Conservation (phyloP, 805 yeast genomes). For the Saccharomycopsis amapae region DNA sequence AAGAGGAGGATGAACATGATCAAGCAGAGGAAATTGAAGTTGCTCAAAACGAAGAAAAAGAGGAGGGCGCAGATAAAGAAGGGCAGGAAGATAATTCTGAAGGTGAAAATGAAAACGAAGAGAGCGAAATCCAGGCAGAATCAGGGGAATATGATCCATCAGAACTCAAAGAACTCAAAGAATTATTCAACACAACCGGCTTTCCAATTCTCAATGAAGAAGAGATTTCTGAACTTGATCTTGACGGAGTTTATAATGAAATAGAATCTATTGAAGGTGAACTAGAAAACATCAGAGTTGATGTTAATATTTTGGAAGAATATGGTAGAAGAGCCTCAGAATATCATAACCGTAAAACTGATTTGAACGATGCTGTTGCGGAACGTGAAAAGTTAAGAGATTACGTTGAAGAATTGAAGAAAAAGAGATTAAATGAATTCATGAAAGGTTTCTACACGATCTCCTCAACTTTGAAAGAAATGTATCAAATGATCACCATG, state of each 20-base stretch:
- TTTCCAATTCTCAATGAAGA: conserved; percentile 43
- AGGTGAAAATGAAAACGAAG: conserved; percentile 9
- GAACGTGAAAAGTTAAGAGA: conserved; percentile 58
- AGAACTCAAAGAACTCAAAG: conserved; percentile 7
- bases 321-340: conserved; percentile 64
- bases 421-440: conserved; percentile 75
- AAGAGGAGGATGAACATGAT: conserved; percentile 30
- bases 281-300: conserved; percentile 52
- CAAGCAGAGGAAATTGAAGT: conserved; percentile 10
- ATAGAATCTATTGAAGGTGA: conserved; percentile 49
- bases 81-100: conserved; percentile 14
- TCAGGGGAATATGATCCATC: conserved; percentile 29
- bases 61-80: conserved; percentile 22
- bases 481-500: conserved; percentile 98
- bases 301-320: conserved; percentile 68
- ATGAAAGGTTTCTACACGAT: conserved; percentile 88
- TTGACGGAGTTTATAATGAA: conserved; percentile 42
- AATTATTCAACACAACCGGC: conserved; percentile 23
- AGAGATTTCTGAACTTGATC: conserved; percentile 43
- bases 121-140: conserved; percentile 12
- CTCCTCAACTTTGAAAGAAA: conserved; percentile 82
- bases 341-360: conserved; percentile 53
- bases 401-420: conserved; percentile 60
- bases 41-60: conserved; percentile 10
- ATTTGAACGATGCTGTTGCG: conserved; percentile 60